Evolutionary conservation across 2,329 filamentous ascomycete species (phyloP), one percentile per base, ranked within the genome.

Genomic region (Fusarium sp.): DNA sequence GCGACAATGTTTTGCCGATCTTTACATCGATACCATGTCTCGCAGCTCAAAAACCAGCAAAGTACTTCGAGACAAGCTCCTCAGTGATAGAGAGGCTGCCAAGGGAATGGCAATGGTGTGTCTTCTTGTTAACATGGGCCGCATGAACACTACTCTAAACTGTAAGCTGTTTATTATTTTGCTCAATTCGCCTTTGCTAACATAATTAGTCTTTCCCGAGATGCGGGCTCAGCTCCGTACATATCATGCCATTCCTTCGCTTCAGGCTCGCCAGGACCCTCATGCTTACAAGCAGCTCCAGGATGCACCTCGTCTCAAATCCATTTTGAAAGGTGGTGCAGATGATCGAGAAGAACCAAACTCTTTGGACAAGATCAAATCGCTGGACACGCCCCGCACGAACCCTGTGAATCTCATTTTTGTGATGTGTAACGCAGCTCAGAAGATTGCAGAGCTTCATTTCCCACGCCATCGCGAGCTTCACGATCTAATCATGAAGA

Each of bases 31-130:
- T 81, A 95, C 96, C 65, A 98, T 99, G 95, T 94, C 96, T 5
- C 90, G 94, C 80, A 99, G 96, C 83, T 98, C 94, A 86, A 99
- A 99, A 85, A 98, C 95, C 29, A 98, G 96, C 86, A 98, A 98
- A 83, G 96, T 99, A 52, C 86, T 99, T 70, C 94, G 97, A 80
- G 96, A 99, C 81, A 98, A 99, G 84, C 86, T 99, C 70, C 87
- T 97, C 76, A 96, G 91, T 73, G 96, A 99, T 79, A 91, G 93
- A 76, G 91, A 94, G 70, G 94, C 94, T 24, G 96, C 95, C 37
- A 94, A 97, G 79, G 95, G 94, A 77, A 99, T 99, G 96, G 96
- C 96, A 56, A 99, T 99, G 96, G 95, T 99, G 63, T 99, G 96
- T 81, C 84, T 99, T 71, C 83, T 99, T 75, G 96, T 99, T 79